phyloP scores from a whole-genome alignment of 768 basidiomycete species.

The Rhodotorula graminis region DNA sequence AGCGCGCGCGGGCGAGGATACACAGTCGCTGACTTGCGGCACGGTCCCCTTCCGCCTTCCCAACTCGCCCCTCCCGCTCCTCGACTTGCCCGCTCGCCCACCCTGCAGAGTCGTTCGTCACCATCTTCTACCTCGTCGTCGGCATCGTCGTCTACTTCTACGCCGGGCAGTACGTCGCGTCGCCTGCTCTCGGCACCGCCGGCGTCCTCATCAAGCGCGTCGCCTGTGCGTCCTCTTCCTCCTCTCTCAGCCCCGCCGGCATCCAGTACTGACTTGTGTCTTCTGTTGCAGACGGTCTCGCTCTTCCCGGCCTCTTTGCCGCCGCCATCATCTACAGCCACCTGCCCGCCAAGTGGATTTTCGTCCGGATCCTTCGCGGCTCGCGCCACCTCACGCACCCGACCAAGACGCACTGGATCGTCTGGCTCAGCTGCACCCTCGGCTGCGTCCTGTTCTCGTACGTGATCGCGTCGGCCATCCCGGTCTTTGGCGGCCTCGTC shows the following conservation, averaged over 20 bases:
- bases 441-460: constrained; percentile 34
- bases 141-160: constrained; percentile 39
- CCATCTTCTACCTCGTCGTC: constrained; percentile 38
- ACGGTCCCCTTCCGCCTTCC: constrained; percentile 38
- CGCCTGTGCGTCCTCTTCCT: constrained; percentile 25
- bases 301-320: constrained; percentile 39
- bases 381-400: constrained; percentile 34
- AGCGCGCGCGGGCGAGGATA: neutral
- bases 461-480: constrained; percentile 35
- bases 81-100: constrained; percentile 14
- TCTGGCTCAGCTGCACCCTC: constrained; percentile 27
- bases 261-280: neutral
- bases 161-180: constrained; percentile 41
- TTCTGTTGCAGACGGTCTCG: constrained; percentile 35
- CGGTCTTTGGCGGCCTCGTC: constrained; percentile 26
- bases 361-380: constrained; percentile 39
- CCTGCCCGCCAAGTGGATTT: constrained; percentile 37
- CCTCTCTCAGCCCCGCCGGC: constrained; percentile 31
- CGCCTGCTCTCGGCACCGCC: constrained; percentile 44
- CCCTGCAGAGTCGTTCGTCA: constrained; percentile 5
- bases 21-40: constrained; percentile 45
- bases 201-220: constrained; percentile 41
- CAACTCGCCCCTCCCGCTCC: constrained; percentile 35
- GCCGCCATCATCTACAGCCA: constrained; percentile 19
- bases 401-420: constrained; percentile 35